These are phyloP conservation scores for Penicillium paxilli DNA, from an alignment of 495 filamentous ascomycete genomes.

Conservation along the genomic window DNA sequence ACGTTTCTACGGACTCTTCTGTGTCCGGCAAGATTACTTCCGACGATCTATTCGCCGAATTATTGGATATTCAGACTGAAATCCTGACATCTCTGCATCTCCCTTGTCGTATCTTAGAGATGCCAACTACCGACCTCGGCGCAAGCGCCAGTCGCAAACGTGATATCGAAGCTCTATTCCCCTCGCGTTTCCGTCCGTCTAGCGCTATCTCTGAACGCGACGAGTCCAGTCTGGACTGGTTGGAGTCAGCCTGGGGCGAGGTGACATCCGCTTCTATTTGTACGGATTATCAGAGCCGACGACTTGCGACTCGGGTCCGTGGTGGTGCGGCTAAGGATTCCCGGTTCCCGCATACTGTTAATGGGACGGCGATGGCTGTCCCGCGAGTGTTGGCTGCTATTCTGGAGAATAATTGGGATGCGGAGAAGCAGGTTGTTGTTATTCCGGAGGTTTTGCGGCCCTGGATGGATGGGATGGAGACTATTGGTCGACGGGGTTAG, in stretches of 20 bases:
- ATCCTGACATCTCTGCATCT: slow-evolving; percentile 74
- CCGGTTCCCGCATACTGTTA: slow-evolving; percentile 80
- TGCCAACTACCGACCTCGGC: slow-evolving; percentile 86
- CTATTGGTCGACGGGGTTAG: slow-evolving; percentile 44
- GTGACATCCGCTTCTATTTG: slow-evolving; percentile 89
- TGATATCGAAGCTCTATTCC: slow-evolving; percentile 95
- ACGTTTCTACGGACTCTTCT: slow-evolving; percentile 30
- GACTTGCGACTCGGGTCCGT: slow-evolving; percentile 71
- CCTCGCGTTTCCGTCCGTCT: slow-evolving; percentile 58
- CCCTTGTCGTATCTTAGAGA: slow-evolving; percentile 87
- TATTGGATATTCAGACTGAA: slow-evolving; percentile 81
- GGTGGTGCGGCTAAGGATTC: slow-evolving; percentile 41
- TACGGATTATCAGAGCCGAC: slow-evolving; percentile 88
- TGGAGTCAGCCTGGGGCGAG: slow-evolving; percentile 87
- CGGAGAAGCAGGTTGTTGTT: slow-evolving; percentile 59
- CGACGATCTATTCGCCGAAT: slow-evolving; percentile 71
- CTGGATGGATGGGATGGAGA: slow-evolving; percentile 77
- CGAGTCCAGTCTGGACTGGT: slow-evolving; percentile 22
- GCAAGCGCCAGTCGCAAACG: slow-evolving; percentile 81
- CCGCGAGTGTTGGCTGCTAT: slow-evolving; percentile 86
- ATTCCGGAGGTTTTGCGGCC: slow-evolving; percentile 74
- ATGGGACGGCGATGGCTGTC: slow-evolving; percentile 91
- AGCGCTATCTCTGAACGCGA: slow-evolving; percentile 4
- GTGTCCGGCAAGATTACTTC: slow-evolving; percentile 27
- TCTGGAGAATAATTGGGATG: slow-evolving; percentile 91